Evolutionary conservation across 1,139 yeast genomes (phyloP), one percentile per base, ranked within the genome.

Genomic region (Yarrowia galli): DNA sequence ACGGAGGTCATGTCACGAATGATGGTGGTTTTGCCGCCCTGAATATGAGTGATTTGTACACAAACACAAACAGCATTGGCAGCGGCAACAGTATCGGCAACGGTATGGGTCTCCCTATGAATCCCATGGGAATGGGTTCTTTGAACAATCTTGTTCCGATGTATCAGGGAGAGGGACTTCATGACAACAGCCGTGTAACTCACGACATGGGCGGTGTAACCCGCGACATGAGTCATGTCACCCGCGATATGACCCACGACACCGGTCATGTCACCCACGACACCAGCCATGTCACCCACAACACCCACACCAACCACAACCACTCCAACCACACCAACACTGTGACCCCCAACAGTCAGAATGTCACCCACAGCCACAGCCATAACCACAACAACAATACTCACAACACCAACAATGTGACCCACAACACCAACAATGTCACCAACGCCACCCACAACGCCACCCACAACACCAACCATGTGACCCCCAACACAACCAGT

Each of bases 31-130:
- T 43, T 18, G 5, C 23, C 32, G 28, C 12, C 40, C 25, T 40
- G 36, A 56, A 56, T 40, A 56, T 56, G 46, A 40, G n/a, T 6
- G 60, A 53, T 53, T 32, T 53, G 12, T 53, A 53, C 32, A 6
- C 1, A 8, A 28, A 28, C 32, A 28, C 9, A 10, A 28, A 6
- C 32, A 10, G 32, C 9, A 28, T 7, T 10, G 9, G 6, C 10
- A 28, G 28, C 28, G 28, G 28, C 28, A 25, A 25, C 28, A n/a
- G n/a, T n/a, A n/a, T n/a, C n/a, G n/a, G n/a, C n/a, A n/a, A n/a
- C n/a, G n/a, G n/a, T n/a, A 15, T 4, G 13, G 18, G 5, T 3
- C 25, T 13, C 15, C 43, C 25, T 15, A 20, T 36, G 25, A 15
- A 22, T 32, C 18, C 9, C 15, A 53, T 53, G 43, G 25, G 48